These are phyloP conservation scores for Phytophthora brassicae DNA, from an alignment of 352 stramenopile genomes.

Conservation along the genomic window DNA sequence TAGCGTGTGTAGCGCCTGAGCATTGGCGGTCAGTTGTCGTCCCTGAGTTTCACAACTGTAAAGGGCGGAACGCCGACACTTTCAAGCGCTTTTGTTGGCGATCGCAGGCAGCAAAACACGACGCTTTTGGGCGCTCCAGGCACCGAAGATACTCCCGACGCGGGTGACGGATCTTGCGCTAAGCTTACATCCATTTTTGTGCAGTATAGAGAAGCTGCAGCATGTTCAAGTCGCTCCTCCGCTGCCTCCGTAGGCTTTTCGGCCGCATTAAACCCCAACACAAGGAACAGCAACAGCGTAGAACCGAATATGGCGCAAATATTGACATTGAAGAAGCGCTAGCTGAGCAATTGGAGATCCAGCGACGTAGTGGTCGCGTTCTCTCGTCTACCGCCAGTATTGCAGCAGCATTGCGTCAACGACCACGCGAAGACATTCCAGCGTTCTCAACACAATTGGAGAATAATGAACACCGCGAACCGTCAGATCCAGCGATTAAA, in stretches of 20 bases:
- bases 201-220: conserved; percentile 15
- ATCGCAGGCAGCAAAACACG: no score
- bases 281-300: conserved; percentile 17
- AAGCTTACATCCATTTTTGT: background rate
- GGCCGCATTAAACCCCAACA: conserved; percentile 31
- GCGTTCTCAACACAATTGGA: conserved; percentile 34
- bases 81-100: background rate
- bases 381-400: conserved; percentile 44
- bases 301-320: conserved; percentile 29
- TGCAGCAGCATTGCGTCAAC: conserved; percentile 36
- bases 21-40: conserved; percentile 23
- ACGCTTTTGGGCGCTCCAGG: no score
- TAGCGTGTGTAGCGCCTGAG: conserved; percentile 9
- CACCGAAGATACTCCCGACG: no score
- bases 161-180: no score
- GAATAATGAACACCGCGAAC: conserved; percentile 23
- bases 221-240: conserved; percentile 44
- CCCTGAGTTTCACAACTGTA: conserved; percentile 27
- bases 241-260: conserved; percentile 39
- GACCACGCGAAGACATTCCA: conserved; percentile 29
- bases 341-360: conserved; percentile 35
- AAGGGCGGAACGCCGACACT: conserved; percentile 19
- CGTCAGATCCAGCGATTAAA: conserved; percentile 25
- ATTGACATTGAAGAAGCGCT: conserved; percentile 47
- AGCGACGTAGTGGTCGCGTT: conserved; percentile 34